Base-by-base conservation (phyloP, 202 grass and related monocot genomes). In the Panicum hallii region DNA sequence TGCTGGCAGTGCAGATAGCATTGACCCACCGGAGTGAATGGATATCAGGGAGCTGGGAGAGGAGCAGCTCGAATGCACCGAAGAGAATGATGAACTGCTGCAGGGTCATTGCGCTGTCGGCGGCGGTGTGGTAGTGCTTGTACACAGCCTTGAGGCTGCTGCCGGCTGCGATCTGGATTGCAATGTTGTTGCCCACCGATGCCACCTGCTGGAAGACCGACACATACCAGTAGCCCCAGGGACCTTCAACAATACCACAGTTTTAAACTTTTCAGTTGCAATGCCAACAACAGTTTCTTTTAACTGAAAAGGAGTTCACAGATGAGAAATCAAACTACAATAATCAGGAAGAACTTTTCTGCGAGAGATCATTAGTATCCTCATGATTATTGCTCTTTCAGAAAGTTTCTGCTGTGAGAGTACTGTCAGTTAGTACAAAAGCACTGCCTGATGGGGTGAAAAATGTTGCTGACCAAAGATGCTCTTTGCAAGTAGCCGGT, bases 111-210 rank as follows among this genome's bases (percentile, higher is more conserved):
- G 64, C 50, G 20, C 82, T 78, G 1, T 82, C 74, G 0, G 38
- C 84, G 1, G 58, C 19, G 8, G 75, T 9, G 66, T 87, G 67
- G 85, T 92, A 90, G 73, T 79, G 48, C 54, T 57, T 94, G 85
- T 90, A 94, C 41, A 94, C 94, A 11, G 91, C 91, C 79, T 97
- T 91, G 52, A 94, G 90, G 87, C 95, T 97, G 82, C 90, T 97
- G 44, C 90, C 90, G 42, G 95, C 92, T 23, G 87, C 92, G 40
- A 94, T 94, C 81, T 97, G 92, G 77, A 97, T 97, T 20, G 90
- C 87, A 5, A 97, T 90, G 72, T 97, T 97, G 72, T 97, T 97
- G 52, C 90, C 95, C 11, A 94, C 13, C 1, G 89, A 93, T n/a
- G 92, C 95, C 67, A 94, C 70, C 86, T 97, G 92, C 85, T 93